phyloP scores from a whole-genome alignment of 345 rosid genomes.

The Hibiscus mutabilis region DNA sequence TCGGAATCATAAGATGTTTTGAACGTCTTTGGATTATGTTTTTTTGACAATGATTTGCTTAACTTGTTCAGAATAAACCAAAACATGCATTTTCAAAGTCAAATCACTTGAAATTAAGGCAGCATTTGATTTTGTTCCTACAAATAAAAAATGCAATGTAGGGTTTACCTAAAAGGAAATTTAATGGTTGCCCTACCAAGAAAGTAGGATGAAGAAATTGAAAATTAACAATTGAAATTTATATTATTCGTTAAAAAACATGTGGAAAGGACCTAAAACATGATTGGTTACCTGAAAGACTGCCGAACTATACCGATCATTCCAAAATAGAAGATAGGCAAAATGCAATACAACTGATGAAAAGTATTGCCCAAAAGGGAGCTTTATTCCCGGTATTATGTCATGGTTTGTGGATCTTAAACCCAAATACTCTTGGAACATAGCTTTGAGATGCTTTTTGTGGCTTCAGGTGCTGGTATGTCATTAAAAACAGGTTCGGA shows the following conservation, averaged over 20 bases:
- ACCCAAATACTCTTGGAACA: conserved; percentile 90
- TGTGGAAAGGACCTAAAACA: conserved; percentile 12
- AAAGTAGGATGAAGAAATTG: background rate
- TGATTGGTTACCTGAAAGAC: conserved; percentile 2
- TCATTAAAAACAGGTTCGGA: conserved; percentile 91
- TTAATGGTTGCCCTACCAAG: conserved; percentile 1
- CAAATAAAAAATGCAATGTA: background rate
- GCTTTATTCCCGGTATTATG: conserved; percentile 25
- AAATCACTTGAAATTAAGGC: background rate
- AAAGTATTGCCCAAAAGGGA: conserved; percentile 14
- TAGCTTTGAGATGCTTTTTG: conserved; percentile 75
- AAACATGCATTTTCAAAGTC: too few relatives aligned
- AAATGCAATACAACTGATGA: conserved; percentile 6
- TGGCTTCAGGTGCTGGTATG: conserved; percentile 86
- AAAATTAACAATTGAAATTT: conserved; percentile 22
- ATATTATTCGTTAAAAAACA: conserved; percentile 8
- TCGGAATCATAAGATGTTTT: too few relatives aligned
- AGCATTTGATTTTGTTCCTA: background rate
- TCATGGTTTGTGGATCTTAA: conserved; percentile 84
- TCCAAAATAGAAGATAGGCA: conserved; percentile 15
- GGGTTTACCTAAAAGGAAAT: background rate
- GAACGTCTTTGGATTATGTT: too few relatives aligned
- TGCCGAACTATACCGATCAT: conserved; percentile 16
- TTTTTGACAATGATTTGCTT: too few relatives aligned
- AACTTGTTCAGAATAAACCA: too few relatives aligned